Evolutionary conservation across 805 yeast genomes (phyloP).

Genomic region (Dipodascopsis uninucleata): DNA sequence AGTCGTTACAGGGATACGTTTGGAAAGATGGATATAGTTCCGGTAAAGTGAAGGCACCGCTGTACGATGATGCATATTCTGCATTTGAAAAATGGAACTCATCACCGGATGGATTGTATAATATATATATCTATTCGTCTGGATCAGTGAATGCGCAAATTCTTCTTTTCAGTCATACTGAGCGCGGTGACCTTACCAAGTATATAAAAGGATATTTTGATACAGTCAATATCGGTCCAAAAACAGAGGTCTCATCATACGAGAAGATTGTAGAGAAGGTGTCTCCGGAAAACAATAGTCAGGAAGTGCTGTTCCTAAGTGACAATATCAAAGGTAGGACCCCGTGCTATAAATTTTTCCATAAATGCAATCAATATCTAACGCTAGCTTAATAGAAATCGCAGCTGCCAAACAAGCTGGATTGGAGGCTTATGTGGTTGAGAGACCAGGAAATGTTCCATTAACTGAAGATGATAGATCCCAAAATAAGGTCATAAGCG

Average conservation of each 20-base stretch:
- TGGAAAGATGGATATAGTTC: conserved; percentile 77
- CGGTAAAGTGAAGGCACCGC: conserved; percentile 75
- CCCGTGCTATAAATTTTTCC: background rate
- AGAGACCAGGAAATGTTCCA: conserved; percentile 68
- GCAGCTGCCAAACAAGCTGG: conserved; percentile 70
- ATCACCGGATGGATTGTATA: too few relatives aligned
- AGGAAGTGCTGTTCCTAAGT: conserved; percentile 60
- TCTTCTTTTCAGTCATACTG: conserved; percentile 65
- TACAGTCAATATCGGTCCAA: conserved; percentile 77
- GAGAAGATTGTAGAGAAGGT: conserved; percentile 46
- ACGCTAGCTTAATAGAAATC: conserved; percentile 47
- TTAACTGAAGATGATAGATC: conserved; percentile 25
- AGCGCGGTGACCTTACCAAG: conserved; percentile 51
- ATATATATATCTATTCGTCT: conserved; percentile 74
- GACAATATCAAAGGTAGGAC: conserved; percentile 56
- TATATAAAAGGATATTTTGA: conserved; percentile 70
- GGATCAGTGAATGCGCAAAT: conserved; percentile 88
- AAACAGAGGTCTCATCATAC: conserved; percentile 58
- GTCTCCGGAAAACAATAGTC: conserved; percentile 25
- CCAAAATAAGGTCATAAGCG: conserved; percentile 16
- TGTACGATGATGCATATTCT: conserved; percentile 67
- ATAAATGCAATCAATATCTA: background rate
- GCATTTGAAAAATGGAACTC: conserved; percentile 47
- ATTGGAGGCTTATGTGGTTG: conserved; percentile 53
- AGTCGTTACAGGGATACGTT: conserved; percentile 74